Percentiles rank a stretch among this genome's conserved stretches.
These are phyloP conservation scores for Stentor roeselii DNA, from an alignment of 73 alveolate genomes.

Conservation along the genomic window DNA sequence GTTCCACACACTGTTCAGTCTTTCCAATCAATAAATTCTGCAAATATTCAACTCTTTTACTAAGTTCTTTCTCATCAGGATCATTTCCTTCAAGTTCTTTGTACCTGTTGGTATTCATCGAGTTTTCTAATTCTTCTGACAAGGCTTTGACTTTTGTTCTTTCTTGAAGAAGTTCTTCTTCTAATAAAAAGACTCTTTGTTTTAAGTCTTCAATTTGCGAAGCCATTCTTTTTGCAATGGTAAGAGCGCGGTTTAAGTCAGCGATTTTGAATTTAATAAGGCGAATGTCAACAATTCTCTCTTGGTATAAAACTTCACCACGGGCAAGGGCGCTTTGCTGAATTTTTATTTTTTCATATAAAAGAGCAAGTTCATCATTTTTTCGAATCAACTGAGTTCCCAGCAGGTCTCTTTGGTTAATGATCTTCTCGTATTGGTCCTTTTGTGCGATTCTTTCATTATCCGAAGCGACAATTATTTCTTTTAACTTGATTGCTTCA, in stretches of 20 bases:
- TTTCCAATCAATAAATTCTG: conserved; percentile 85
- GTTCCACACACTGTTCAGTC: conserved; percentile 93
- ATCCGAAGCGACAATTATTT: conserved; percentile 60
- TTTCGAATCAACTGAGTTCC: conserved; percentile 96
- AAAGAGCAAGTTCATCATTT: conserved; percentile 97
- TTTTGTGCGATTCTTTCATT: conserved; percentile 56
- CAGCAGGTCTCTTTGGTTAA: conserved; percentile 65
- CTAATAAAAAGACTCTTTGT: conserved; percentile 32
- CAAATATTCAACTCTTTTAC: conserved; percentile 78
- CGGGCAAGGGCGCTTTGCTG: conserved; percentile 77
- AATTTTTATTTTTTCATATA: conserved; percentile 95
- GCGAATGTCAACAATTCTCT: conserved; percentile 68
- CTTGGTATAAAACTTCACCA: conserved; percentile 73
- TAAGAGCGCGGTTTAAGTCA: conserved; percentile 66
- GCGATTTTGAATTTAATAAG: conserved; percentile 72
- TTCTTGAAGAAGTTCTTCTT: conserved; percentile 54
- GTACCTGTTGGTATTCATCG: conserved; percentile 86
- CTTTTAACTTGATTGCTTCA: conserved; percentile 53
- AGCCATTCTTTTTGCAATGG: conserved; percentile 22
- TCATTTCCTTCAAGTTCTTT: conserved; percentile 93
- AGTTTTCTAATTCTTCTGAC: conserved; percentile 91
- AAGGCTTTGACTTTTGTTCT: conserved; percentile 96
- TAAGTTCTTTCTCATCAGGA: conserved; percentile 92
- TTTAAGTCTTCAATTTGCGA: conserved; percentile 37
- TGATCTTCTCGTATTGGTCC: conserved; percentile 54